Evolutionary conservation across 768 basidiomycete species (phyloP).

Genomic region (Boletellus ananiceps): DNA sequence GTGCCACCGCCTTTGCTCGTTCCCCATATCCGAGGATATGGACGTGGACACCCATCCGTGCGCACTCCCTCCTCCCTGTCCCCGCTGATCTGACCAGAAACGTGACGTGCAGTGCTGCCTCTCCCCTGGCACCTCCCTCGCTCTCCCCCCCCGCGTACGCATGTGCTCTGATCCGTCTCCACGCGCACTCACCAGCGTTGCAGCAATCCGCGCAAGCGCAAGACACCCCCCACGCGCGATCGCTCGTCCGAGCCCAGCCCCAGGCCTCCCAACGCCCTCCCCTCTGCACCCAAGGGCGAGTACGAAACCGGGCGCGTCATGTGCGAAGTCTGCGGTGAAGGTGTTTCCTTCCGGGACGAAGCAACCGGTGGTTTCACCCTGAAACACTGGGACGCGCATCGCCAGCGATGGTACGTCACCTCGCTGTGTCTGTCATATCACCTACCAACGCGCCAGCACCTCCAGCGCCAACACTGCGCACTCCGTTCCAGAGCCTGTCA

Average conservation of each 20-base stretch:
- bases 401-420: conserved; percentile 48
- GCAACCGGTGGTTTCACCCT: conserved; percentile 58
- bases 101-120: conserved; percentile 9
- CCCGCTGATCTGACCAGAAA: conserved; percentile 16
- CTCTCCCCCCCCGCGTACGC: conserved; percentile 20
- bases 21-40: conserved; percentile 12
- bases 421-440: conserved; percentile 2
- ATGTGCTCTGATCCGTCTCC: conserved; percentile 15
- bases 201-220: conserved; percentile 40
- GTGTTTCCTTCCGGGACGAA: conserved; percentile 66
- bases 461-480: conserved; percentile 30
- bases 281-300: conserved; percentile 39
- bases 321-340: conserved; percentile 58
- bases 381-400: conserved; percentile 68
- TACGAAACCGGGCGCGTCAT: conserved; percentile 63
- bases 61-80: conserved; percentile 1
- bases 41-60: conserved; percentile 17
- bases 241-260: conserved; percentile 13
- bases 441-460: conserved; percentile 6
- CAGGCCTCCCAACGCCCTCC: conserved; percentile 6
- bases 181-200: conserved; percentile 7
- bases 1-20: conserved; percentile 1
- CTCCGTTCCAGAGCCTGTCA: conserved; percentile 33
- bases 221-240: conserved; percentile 29
- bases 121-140: conserved; percentile 7